Base-by-base conservation (phyloP, 768 basidiomycete genomes). In the Leucogyrophana mollusca region DNA sequence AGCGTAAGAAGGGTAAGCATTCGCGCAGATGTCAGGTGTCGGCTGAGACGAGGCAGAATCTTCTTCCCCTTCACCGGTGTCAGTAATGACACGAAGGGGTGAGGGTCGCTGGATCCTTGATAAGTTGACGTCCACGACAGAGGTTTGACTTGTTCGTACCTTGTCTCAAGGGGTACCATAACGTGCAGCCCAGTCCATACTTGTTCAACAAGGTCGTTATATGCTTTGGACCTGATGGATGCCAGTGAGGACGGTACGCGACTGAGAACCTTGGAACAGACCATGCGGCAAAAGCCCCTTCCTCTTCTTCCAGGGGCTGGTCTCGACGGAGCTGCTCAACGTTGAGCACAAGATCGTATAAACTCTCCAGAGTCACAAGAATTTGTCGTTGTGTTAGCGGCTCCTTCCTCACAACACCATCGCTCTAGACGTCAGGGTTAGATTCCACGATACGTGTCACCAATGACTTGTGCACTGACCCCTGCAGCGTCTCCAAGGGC, bases 41-140 rank as follows among this genome's bases (percentile, higher is more conserved):
- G 85, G 9, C 91, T 84, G 11, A 94, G 79, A 36, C 96, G 85
- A 3, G 93, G 89, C 10, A 99, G 74, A 20, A 99, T 77, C 50
- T 85, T 85, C 72, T 97, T 98, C 46, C 96, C 96, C 67, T 99
- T 99, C 55, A 80, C 79, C 4, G 90, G 85, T 16, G 77, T 78
- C 39, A 99, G 77, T 25, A 99, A 76, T 3, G 94, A 93, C 54
- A 99, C 84, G 71, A 99, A 97, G 2, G 96, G 96, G 70, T 99
- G 96, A 3, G 95, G 95, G 52, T 88, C 78, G 62, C 94, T 94
- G 54, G 1, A 38, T 39, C 4, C 33, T 23, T 9, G 45, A 33
- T 39, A 35, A 27, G 22, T 11, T 30, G 37, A 40, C 47, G 22
- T 11, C 20, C 27, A 40, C 47, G 17, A 10, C 20, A 33, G 33